These are phyloP conservation scores for Penicillium dipodomyicola DNA, from an alignment of 495 filamentous ascomycete genomes.

Conservation along the genomic window DNA sequence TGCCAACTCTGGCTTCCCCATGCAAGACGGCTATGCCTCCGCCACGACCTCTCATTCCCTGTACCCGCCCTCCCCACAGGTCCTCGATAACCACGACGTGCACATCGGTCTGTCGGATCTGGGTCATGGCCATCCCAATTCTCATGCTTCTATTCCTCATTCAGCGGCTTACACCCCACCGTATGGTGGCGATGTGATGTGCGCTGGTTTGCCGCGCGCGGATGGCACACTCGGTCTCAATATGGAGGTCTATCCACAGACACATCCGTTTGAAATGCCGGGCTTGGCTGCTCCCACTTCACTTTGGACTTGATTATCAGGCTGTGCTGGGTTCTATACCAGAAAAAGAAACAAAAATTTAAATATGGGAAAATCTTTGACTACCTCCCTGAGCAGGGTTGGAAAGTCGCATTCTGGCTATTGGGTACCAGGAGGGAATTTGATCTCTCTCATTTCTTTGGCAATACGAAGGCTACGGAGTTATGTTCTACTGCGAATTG, in stretches of 20 bases:
- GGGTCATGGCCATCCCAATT: constrained; percentile 16
- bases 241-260: constrained; percentile 35
- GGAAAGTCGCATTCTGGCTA: constrained; percentile 6
- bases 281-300: constrained; percentile 32
- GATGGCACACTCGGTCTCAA: constrained; percentile 33
- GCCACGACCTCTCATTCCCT: constrained; percentile 32
- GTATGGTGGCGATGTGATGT: constrained; percentile 33
- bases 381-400: not conserved
- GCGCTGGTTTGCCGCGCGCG: constrained; percentile 28
- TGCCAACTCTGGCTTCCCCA: constrained; percentile 37
- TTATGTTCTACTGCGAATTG: not conserved
- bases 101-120: constrained; percentile 31
- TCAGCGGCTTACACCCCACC: constrained; percentile 36
- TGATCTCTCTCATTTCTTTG: not conserved
- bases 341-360: constrained; percentile 2
- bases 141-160: constrained; percentile 25
- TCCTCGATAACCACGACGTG: constrained; percentile 35
- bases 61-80: constrained; percentile 40
- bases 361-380: not conserved
- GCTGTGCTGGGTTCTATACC: constrained; percentile 5
- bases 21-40: constrained; percentile 35
- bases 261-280: constrained; percentile 30
- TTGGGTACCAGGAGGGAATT: constrained; percentile 3
- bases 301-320: constrained; percentile 31
- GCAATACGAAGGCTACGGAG: not conserved